A percentile compares a stretch with the other conserved stretches of the same genome.
Evolutionary conservation across 352 stramenopile genomes (phyloP).

Genomic region (Phytophthora sansomeana): DNA sequence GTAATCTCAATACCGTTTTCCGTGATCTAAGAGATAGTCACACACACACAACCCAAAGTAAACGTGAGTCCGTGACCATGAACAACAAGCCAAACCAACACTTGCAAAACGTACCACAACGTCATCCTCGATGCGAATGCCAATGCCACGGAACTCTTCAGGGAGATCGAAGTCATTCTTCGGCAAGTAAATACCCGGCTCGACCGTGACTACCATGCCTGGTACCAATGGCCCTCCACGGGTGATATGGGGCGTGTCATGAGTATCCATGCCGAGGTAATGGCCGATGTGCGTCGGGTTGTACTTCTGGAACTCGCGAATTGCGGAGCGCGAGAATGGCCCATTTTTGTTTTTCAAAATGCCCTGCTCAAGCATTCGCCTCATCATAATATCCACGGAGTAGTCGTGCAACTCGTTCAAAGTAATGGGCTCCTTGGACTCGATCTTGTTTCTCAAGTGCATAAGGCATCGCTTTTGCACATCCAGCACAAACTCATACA

Average conservation of each 20-base stretch:
- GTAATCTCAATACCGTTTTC: constrained; percentile 80
- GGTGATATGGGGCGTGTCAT: constrained; percentile 81
- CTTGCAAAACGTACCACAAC: constrained; percentile 61
- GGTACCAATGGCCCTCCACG: constrained; percentile 61
- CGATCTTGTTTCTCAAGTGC: constrained; percentile 57
- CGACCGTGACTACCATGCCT: constrained; percentile 86
- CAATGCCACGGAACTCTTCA: constrained; percentile 80
- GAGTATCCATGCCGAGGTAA: constrained; percentile 86
- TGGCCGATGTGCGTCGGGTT: constrained; percentile 90
- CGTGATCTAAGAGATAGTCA: constrained; percentile 60
- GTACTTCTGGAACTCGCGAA: constrained; percentile 80
- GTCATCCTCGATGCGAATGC: constrained; percentile 89
- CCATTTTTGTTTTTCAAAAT: constrained; percentile 54
- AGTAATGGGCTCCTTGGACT: constrained; percentile 56
- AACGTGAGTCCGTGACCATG: not conserved
- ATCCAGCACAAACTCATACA: constrained; percentile 85
- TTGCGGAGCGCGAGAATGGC: constrained; percentile 39
- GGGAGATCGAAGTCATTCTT: constrained; percentile 73
- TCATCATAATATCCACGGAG: constrained; percentile 75
- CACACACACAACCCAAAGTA: constrained; percentile 13
- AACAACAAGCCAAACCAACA: not conserved
- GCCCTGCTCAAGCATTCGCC: constrained; percentile 67
- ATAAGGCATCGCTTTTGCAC: constrained; percentile 79
- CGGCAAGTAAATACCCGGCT: constrained; percentile 87
- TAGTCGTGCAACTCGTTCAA: constrained; percentile 82